These are phyloP conservation scores for Andrographis paniculata DNA, from an alignment of 305 asterid species.

Conservation along the genomic window DNA sequence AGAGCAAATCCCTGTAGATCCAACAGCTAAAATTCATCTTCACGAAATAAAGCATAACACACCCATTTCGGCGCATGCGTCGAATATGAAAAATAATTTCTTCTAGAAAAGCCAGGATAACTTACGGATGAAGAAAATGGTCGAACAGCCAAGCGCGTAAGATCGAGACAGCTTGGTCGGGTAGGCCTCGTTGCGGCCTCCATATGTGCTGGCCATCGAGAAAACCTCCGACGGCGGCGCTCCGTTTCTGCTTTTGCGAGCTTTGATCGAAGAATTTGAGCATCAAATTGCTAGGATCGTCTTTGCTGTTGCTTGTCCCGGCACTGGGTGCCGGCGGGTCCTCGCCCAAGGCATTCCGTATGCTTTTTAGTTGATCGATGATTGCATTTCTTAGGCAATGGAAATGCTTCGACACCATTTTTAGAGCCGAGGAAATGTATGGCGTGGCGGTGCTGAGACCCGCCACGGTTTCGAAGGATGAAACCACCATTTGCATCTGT, in stretches of 20 bases:
- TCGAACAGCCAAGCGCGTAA: slow-evolving; percentile 89
- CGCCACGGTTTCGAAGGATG: slow-evolving; percentile 70
- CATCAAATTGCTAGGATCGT: slow-evolving; percentile 25
- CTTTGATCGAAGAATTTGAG: slow-evolving; percentile 40
- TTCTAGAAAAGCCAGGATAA: neutral
- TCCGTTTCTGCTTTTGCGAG: slow-evolving; percentile 38
- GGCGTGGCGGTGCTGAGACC: slow-evolving; percentile 79
- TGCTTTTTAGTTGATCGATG: slow-evolving; percentile 35
- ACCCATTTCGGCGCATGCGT: no score
- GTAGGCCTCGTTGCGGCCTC: slow-evolving; percentile 91
- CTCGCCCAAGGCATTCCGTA: slow-evolving; percentile 41
- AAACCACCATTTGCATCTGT: slow-evolving; percentile 83
- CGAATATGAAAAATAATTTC: neutral
- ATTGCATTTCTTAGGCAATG: slow-evolving; percentile 46
- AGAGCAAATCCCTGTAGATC: no score
- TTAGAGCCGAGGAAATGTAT: slow-evolving; percentile 48
- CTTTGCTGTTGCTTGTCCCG: slow-evolving; percentile 26
- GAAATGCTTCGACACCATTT: slow-evolving; percentile 47
- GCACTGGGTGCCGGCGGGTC: slow-evolving; percentile 31
- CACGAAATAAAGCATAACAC: no score
- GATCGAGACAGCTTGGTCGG: slow-evolving; percentile 74
- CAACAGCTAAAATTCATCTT: no score
- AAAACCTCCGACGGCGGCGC: slow-evolving; percentile 16
- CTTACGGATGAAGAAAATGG: slow-evolving; percentile 93
- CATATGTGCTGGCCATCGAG: slow-evolving; percentile 56